Conservation (phyloP, 2,329 filamentous ascomycete species). For the Phoma sp. region DNA sequence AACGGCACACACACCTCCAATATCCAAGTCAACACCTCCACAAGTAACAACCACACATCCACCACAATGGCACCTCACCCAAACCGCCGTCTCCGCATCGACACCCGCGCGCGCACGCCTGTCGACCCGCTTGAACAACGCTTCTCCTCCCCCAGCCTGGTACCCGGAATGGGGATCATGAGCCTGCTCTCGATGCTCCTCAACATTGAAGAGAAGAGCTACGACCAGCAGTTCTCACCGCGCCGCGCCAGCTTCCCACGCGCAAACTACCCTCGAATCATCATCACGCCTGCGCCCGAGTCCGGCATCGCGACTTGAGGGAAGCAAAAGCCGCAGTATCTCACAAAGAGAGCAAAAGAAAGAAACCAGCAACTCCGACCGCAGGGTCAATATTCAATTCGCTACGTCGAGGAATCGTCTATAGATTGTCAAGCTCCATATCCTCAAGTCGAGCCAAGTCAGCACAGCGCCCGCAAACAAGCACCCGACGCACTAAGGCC, state of each 20-base stretch:
- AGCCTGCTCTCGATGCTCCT: slow-evolving; percentile 16
- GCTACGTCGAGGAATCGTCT: too few relatives aligned
- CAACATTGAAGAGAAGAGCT: slow-evolving; percentile 18
- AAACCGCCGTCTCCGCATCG: slow-evolving; percentile 12
- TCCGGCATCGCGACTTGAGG: slow-evolving; percentile 11
- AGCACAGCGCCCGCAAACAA: too few relatives aligned
- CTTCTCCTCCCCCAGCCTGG: slow-evolving; percentile 14
- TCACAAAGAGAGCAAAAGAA: not conserved
- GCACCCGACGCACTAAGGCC: too few relatives aligned
- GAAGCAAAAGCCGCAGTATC: too few relatives aligned
- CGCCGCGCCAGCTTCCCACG: slow-evolving; percentile 15
- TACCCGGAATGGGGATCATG: slow-evolving; percentile 18
- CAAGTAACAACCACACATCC: not conserved
- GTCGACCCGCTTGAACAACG: slow-evolving; percentile 17
- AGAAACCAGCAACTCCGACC: not conserved
- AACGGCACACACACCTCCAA: not conserved
- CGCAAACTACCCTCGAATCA: slow-evolving; percentile 13
- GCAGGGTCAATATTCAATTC: not conserved
- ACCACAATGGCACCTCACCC: slow-evolving; percentile 6
- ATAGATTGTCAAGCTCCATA: too few relatives aligned
- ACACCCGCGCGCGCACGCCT: not conserved
- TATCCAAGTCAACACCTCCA: too few relatives aligned
- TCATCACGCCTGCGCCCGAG: slow-evolving; percentile 11
- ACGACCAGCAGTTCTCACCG: slow-evolving; percentile 15
- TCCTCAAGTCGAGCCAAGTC: too few relatives aligned